A percentile compares a stretch with the other conserved stretches of the same genome.
These are phyloP conservation scores for Trichothecium roseum DNA, from an alignment of 2,329 filamentous ascomycete species.

Conservation along the genomic window DNA sequence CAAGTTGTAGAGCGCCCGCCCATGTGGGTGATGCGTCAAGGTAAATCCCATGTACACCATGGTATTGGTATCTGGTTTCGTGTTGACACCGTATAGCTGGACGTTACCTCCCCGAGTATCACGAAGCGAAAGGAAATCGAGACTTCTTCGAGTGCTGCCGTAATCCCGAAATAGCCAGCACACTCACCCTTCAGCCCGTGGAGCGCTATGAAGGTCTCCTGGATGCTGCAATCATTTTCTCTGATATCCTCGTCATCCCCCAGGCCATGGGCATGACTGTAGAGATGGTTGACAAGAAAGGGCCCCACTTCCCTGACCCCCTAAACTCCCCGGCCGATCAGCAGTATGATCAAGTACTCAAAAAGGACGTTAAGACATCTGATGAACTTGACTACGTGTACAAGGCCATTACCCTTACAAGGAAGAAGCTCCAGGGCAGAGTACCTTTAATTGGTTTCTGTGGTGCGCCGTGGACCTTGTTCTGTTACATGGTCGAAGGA, in stretches of 20 bases:
- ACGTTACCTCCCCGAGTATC: conserved; percentile 95
- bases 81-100: conserved; percentile 50
- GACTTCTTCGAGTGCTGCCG: conserved; percentile 99
- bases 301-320: conserved; percentile 85
- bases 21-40: conserved; percentile 99
- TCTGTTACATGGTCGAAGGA: conserved; percentile 99
- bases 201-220: conserved; percentile 84
- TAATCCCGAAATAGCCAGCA: conserved; percentile 83
- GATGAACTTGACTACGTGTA: conserved; percentile 89
- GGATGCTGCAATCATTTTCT: conserved; percentile 97
- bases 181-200: conserved; percentile 86
- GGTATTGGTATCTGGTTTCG: not conserved
- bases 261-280: conserved; percentile 99
- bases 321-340: conserved; percentile 68
- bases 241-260: conserved; percentile 93
- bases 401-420: conserved; percentile 83
- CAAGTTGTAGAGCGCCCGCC: conserved; percentile 86
- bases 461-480: conserved; percentile 89
- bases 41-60: conserved; percentile 34
- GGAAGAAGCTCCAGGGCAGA: conserved; percentile 75
- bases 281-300: conserved; percentile 96
- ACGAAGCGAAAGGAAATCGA: conserved; percentile 78
- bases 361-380: conserved; percentile 71
- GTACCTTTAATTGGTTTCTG: conserved; percentile 96
- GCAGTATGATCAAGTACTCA: conserved; percentile 72